Evolutionary conservation across 2,329 filamentous ascomycete species (phyloP).

Genomic region (Colletotrichum gigasporum): DNA sequence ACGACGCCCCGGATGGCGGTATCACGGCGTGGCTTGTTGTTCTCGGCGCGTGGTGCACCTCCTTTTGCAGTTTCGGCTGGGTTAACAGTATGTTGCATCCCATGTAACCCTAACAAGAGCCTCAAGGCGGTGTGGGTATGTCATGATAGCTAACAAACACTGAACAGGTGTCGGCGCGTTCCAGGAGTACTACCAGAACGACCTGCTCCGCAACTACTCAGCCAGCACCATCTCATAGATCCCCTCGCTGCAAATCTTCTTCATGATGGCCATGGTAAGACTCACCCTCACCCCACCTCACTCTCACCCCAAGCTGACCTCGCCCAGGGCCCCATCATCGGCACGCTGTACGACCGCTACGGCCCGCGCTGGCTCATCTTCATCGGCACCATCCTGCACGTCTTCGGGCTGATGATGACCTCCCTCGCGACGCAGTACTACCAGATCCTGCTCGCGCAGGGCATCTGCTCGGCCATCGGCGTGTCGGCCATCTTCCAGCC

Average conservation of each 20-base stretch:
- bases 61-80: constrained; percentile 53
- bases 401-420: constrained; percentile 72
- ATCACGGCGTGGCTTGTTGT: constrained; percentile 49
- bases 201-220: constrained; percentile 57
- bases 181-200: constrained; percentile 65
- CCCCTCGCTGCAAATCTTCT: constrained; percentile 62
- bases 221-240: constrained; percentile 71
- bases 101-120: background rate
- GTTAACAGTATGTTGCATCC: constrained; percentile 38
- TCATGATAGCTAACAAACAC: constrained; percentile 1
- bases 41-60: constrained; percentile 49
- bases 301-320: background rate
- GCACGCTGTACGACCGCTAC: constrained; percentile 69
- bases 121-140: background rate
- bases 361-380: constrained; percentile 67
- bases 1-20: constrained; percentile 40
- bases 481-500: constrained; percentile 46
- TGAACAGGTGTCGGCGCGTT: constrained; percentile 58
- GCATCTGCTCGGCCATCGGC: constrained; percentile 48
- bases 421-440: constrained; percentile 55
- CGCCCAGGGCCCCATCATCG: constrained; percentile 66
- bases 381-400: constrained; percentile 61
- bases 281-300: constrained; percentile 35
- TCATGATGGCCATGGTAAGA: constrained; percentile 60
- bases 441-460: constrained; percentile 51